Base-by-base conservation (phyloP, 2,329 filamentous ascomycete genomes). In the Thyridium curvatum region DNA sequence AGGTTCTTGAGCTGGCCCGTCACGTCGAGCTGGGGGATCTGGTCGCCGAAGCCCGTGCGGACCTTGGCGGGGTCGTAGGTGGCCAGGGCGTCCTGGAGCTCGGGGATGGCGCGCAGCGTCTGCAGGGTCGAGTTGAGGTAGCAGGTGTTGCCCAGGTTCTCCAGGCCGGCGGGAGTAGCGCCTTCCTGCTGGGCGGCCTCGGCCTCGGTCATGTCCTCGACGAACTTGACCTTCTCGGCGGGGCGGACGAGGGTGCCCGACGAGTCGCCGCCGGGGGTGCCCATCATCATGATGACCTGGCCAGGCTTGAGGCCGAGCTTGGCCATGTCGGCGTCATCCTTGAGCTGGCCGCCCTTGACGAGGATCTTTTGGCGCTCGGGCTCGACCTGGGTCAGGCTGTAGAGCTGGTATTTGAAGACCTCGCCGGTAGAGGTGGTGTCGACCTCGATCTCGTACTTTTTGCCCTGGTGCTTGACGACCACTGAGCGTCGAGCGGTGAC, bases 91-190 rank as follows among this genome's bases (percentile, higher is more conserved):
- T 86, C 72, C 55, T 95, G 88, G 29, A 98, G 77, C 66, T 98
- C 93, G 8, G 93, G 93, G 43, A 98, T 88, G 38, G 84, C 76
- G 45, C 86, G 82, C 48, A 98, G 69, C 4, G 88, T 84, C 62
- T 98, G 94, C n/a, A 98, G 72, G 0, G 91, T 95, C 36, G 93
- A 93, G 71, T 98, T 98, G 55, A 97, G 81, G 60, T 98, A 98
- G 69, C 93, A 98, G 4, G 94, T 98, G 64, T 98, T 98, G 51
- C 94, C 93, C 44, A 96, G 70, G 56, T 98, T 98, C 59, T 85
- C 77, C 45, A 98, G 69, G 34, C 93, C 93, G 41, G 90, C 85
- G 2, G 94, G 93, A 34, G 77, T 91, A 35, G 90, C 90, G 42
- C 87, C 89, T 43, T 83, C 84, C 57, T 84, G 78, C 60, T 82